phyloP scores from a whole-genome alignment of 2,329 filamentous ascomycete genomes.

The Chrysoporthe puriensis region DNA sequence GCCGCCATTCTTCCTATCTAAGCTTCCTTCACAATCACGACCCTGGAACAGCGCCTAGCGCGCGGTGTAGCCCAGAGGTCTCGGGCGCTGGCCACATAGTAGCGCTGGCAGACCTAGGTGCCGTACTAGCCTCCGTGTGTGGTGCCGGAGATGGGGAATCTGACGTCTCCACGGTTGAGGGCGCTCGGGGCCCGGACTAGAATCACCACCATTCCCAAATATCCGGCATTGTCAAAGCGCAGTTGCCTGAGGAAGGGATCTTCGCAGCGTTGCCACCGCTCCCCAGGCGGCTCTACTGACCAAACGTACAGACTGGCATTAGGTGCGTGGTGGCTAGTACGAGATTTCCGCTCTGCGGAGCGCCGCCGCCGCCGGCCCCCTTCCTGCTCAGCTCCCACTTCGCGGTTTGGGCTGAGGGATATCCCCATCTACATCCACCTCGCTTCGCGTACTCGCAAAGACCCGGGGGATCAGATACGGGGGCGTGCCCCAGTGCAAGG shows the following conservation, averaged over 20 bases:
- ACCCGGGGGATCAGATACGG: slow-evolving; percentile 16
- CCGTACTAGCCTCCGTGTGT: background rate
- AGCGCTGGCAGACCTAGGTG: background rate
- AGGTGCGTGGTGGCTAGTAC: slow-evolving; percentile 15
- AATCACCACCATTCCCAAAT: background rate
- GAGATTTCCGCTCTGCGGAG: slow-evolving; percentile 21
- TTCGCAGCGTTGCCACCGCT: background rate
- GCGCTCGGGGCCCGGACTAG: background rate
- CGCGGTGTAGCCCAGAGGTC: slow-evolving; percentile 9
- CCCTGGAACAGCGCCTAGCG: slow-evolving; percentile 13
- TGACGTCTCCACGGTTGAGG: background rate
- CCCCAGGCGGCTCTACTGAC: background rate
- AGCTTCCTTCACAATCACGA: slow-evolving; percentile 22
- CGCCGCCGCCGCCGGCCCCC: background rate
- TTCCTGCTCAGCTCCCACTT: slow-evolving; percentile 13
- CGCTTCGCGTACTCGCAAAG: slow-evolving; percentile 4
- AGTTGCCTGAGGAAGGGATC: slow-evolving; percentile 6
- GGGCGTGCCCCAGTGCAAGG: slow-evolving; percentile 7
- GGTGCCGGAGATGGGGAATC: background rate
- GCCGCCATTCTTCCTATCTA: slow-evolving; percentile 13
- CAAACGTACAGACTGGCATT: background rate
- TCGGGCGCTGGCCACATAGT: slow-evolving; percentile 13
- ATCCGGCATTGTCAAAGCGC: slow-evolving; percentile 3
- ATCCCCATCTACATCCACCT: slow-evolving; percentile 19
- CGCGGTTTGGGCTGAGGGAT: background rate